These are phyloP conservation scores for Neurospora sp. DNA, from an alignment of 495 filamentous ascomycete species.

Conservation along the genomic window DNA sequence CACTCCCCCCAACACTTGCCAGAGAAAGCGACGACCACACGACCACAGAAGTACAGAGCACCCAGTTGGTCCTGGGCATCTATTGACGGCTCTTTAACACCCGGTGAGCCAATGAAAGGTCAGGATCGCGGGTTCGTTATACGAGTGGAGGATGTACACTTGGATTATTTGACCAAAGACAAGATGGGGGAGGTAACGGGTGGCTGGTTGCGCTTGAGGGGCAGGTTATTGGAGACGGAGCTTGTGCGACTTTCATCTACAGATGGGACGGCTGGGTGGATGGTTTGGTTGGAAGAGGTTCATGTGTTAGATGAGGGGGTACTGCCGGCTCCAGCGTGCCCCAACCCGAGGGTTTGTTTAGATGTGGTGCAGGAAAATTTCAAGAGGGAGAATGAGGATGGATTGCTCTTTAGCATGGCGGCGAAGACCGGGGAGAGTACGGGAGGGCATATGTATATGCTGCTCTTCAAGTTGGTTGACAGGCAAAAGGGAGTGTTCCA, in stretches of 20 bases:
- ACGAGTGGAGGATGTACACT: background rate
- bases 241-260: background rate
- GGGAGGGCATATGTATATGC: background rate
- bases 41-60: background rate
- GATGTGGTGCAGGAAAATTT: background rate
- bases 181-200: background rate
- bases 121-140: background rate
- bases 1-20: background rate
- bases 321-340: background rate
- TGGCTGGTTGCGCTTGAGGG: background rate
- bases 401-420: background rate
- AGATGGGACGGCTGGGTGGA: background rate
- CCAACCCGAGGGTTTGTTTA: background rate
- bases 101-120: background rate
- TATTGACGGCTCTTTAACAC: background rate
- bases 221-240: background rate
- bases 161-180: background rate
- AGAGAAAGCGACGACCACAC: background rate
- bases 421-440: background rate
- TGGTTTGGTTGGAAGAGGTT: background rate
- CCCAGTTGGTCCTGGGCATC: conserved; percentile 2
- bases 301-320: background rate
- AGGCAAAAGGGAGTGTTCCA: background rate
- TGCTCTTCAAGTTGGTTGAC: background rate
- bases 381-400: background rate